phyloP scores from a whole-genome alignment of 257 asterid species.

The Rhazya stricta region DNA sequence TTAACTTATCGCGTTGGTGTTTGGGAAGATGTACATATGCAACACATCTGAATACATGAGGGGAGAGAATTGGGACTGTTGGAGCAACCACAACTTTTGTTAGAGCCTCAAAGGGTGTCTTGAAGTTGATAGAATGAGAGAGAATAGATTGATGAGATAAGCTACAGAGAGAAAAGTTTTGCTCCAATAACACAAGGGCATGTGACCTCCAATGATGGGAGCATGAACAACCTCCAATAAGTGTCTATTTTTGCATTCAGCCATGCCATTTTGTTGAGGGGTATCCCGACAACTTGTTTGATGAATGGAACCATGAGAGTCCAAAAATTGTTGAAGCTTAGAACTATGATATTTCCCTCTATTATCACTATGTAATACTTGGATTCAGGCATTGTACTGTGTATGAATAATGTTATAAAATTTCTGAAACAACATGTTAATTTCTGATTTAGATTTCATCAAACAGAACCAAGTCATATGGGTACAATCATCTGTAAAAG shows the following conservation, averaged over 20 bases:
- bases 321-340: not conserved
- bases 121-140: not conserved
- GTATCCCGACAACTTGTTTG: conserved; percentile 3
- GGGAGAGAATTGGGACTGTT: not conserved
- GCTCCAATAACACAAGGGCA: not conserved
- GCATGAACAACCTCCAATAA: conserved; percentile 4
- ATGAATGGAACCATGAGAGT: not conserved
- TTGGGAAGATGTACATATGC: conserved; percentile 1
- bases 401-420: too few relatives aligned
- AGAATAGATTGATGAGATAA: conserved; percentile 3
- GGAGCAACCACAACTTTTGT: not conserved
- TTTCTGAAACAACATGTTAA: too few relatives aligned
- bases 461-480: too few relatives aligned
- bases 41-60: conserved; percentile 1
- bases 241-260: not conserved
- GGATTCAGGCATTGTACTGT: too few relatives aligned
- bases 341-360: too few relatives aligned
- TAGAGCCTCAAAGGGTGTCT: not conserved
- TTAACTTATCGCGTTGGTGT: not conserved
- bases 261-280: conserved; percentile 16
- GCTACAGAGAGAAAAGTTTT: not conserved
- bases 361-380: too few relatives aligned
- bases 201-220: not conserved
- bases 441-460: too few relatives aligned
- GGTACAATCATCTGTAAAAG: too few relatives aligned